Percentiles rank a stretch among this genome's conserved stretches.
Conservation (phyloP, 305 asterid species). For the Andrographis paniculata region DNA sequence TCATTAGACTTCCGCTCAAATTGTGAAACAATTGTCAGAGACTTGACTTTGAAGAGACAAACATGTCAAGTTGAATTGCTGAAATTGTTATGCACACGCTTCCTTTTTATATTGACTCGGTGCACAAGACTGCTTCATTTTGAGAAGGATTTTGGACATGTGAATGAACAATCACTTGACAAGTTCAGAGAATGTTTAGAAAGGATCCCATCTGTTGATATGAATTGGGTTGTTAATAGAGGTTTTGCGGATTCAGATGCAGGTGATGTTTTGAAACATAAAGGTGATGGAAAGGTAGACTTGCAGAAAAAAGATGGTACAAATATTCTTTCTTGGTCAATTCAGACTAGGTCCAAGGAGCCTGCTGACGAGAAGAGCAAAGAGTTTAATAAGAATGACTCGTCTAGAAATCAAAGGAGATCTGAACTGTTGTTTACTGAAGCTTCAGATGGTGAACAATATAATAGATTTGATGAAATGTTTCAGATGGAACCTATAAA, state of each 20-base stretch:
- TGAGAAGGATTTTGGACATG: conserved; percentile 75
- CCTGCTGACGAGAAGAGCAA: conserved; percentile 28
- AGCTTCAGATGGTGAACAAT: conserved; percentile 27
- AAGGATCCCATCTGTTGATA: conserved; percentile 77
- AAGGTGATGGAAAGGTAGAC: conserved; percentile 30
- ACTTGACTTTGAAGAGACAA: conserved; percentile 69
- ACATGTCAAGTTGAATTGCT: conserved; percentile 61
- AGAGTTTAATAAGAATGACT: conserved; percentile 24
- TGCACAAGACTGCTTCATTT: conserved; percentile 87
- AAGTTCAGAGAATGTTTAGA: conserved; percentile 76
- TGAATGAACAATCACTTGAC: conserved; percentile 64
- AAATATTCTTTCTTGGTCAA: conserved; percentile 24
- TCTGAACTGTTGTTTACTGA: conserved; percentile 24
- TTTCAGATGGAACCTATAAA: conserved; percentile 33
- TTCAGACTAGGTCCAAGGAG: conserved; percentile 31
- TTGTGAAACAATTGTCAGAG: conserved; percentile 85
- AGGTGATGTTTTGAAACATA: conserved; percentile 21
- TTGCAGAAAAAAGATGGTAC: conserved; percentile 29
- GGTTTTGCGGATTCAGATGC: conserved; percentile 47
- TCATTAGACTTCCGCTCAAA: conserved; percentile 62
- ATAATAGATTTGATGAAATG: conserved; percentile 27
- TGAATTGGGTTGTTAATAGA: conserved; percentile 58
- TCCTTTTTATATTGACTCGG: conserved; percentile 91
- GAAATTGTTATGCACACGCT: conserved; percentile 67
- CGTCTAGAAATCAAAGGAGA: conserved; percentile 26